Evolutionary conservation across 2,329 filamentous ascomycete species (phyloP).

Genomic region (Colletotrichum musicola): DNA sequence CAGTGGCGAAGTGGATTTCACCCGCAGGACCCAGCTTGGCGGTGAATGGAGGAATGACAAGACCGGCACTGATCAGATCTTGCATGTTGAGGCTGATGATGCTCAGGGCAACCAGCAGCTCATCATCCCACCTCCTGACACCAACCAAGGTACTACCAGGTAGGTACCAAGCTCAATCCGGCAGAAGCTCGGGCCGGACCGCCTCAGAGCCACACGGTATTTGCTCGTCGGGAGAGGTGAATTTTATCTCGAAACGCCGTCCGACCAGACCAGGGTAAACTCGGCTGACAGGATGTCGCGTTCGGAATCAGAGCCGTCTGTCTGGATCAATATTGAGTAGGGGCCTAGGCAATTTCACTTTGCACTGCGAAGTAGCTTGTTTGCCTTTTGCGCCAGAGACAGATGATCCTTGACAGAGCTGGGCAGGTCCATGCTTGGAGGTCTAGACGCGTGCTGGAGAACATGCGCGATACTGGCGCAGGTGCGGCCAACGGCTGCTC

Average conservation of each 20-base stretch:
- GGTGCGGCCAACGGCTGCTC: too few species aligned
- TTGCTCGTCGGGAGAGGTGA: constrained; percentile 1
- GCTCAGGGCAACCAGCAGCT: constrained; percentile 18
- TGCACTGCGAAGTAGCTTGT: too few species aligned
- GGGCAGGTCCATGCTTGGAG: too few species aligned
- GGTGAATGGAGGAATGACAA: neutral
- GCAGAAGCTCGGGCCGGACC: constrained; percentile 33
- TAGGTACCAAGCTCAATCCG: constrained; percentile 5
- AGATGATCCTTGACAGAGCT: too few species aligned
- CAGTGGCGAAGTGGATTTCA: too few species aligned
- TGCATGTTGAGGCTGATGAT: constrained; percentile 7
- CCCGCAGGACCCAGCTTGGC: neutral
- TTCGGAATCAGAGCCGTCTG: neutral
- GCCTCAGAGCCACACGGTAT: constrained; percentile 16
- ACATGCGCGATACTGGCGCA: too few species aligned
- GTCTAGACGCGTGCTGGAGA: too few species aligned
- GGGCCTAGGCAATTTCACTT: too few species aligned
- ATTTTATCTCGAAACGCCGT: neutral
- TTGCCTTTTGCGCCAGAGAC: too few species aligned
- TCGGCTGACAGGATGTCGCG: too few species aligned
- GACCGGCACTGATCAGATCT: neutral
- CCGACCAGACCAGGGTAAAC: neutral
- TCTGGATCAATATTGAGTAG: neutral
- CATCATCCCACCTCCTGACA: neutral
- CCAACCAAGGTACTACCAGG: too few species aligned